Conservation (phyloP, 257 asterid species). For the Solanum neorickii region DNA sequence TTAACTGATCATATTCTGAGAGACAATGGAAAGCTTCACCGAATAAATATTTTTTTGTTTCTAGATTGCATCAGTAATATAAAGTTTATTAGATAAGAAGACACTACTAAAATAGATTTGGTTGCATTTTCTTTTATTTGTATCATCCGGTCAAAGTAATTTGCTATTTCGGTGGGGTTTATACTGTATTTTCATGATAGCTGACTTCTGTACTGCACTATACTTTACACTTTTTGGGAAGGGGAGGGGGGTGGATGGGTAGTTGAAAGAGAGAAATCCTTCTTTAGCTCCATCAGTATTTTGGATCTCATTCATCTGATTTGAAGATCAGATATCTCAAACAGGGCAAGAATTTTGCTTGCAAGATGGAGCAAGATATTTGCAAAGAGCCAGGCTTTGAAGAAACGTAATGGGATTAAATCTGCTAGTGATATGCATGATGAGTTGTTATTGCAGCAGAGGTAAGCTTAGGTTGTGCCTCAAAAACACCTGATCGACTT, state of each 20-base stretch:
- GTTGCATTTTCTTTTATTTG: background rate
- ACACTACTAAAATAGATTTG: background rate
- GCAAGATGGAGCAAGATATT: constrained; percentile 77
- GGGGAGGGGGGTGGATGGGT: background rate
- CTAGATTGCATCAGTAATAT: background rate
- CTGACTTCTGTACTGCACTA: background rate
- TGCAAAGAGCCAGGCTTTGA: constrained; percentile 52
- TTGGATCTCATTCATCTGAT: constrained; percentile 61
- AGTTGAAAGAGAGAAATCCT: background rate
- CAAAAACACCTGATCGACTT: background rate
- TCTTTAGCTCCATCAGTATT: constrained; percentile 1
- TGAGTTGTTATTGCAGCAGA: constrained; percentile 81
- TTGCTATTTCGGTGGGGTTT: background rate
- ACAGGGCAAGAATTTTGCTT: constrained; percentile 83
- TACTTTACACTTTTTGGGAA: background rate
- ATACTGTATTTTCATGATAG: background rate
- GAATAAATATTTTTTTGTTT: background rate
- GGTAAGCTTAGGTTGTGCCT: constrained; percentile 35
- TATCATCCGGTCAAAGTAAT: background rate
- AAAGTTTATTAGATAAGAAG: background rate
- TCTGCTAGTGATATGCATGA: constrained; percentile 56
- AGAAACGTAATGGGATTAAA: constrained; percentile 46
- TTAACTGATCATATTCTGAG: background rate
- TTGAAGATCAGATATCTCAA: constrained; percentile 87
- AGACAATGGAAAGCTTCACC: background rate